A percentile compares a stretch with the other conserved stretches of the same genome.
Evolutionary conservation across 164 flowering plant genomes (phyloP).

Genomic region (Dillenia turbinata): DNA sequence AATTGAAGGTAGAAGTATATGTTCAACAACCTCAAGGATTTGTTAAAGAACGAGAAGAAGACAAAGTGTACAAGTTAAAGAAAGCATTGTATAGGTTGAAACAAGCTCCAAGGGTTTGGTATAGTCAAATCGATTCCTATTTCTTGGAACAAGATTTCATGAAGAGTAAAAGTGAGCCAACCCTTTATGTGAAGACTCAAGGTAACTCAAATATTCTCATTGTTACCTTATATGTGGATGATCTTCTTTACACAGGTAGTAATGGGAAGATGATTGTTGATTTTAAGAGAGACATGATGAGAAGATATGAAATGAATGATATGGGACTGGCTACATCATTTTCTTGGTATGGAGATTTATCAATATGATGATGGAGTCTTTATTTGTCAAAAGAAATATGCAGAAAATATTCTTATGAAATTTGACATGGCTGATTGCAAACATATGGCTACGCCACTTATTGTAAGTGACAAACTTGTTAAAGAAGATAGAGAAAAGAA

Average conservation of each 20-base stretch:
- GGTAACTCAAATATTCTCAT: not conserved
- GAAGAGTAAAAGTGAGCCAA: not conserved
- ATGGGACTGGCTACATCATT: not conserved
- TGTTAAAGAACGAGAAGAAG: not conserved
- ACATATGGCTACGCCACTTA: not conserved
- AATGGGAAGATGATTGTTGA: not conserved
- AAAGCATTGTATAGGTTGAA: not conserved
- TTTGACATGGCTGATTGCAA: not conserved
- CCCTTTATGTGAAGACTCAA: not conserved
- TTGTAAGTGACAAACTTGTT: not conserved
- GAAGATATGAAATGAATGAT: conserved; percentile 1
- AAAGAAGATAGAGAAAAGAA: too few species aligned
- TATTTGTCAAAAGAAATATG: not conserved
- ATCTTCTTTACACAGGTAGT: not conserved
- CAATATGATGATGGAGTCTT: not conserved
- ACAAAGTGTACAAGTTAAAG: not conserved
- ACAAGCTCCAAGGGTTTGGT: not conserved
- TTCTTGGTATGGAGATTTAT: conserved; percentile 1
- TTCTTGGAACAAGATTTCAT: not conserved
- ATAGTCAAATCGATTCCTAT: not conserved
- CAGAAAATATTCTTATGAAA: not conserved
- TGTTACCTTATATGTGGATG: not conserved
- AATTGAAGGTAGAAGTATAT: not conserved
- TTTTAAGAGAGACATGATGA: not conserved
- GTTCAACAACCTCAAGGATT: not conserved